Conservation (phyloP, 2,329 filamentous ascomycete species). For the Didymella pomorum region DNA sequence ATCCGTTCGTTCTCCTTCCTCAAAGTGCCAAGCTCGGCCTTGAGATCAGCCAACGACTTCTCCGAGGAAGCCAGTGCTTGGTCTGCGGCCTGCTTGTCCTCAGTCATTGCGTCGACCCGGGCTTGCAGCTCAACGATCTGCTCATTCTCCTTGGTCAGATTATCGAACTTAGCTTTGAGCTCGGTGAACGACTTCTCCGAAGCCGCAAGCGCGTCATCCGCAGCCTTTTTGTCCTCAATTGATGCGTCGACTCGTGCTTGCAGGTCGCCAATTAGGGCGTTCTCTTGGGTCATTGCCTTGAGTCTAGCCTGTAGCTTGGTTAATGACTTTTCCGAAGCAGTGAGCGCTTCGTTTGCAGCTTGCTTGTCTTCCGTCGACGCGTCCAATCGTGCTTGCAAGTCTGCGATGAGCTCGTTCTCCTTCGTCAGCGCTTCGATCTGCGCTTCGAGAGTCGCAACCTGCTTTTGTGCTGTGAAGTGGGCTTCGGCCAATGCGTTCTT, state of each 20-base stretch:
- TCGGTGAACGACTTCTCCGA: constrained; percentile 20
- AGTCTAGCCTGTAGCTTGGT: constrained; percentile 32
- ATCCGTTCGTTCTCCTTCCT: constrained; percentile 20
- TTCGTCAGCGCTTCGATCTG: constrained; percentile 31
- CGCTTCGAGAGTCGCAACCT: constrained; percentile 35
- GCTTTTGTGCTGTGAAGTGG: constrained; percentile 31
- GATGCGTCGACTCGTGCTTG: constrained; percentile 25
- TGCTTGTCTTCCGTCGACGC: constrained; percentile 30
- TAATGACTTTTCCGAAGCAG: constrained; percentile 20
- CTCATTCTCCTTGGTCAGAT: constrained; percentile 27
- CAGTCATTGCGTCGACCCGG: constrained; percentile 23
- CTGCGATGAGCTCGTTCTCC: constrained; percentile 21
- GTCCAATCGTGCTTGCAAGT: constrained; percentile 26
- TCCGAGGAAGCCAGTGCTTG: constrained; percentile 31
- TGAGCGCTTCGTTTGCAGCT: constrained; percentile 31
- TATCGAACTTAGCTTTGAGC: constrained; percentile 23
- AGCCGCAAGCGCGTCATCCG: constrained; percentile 32
- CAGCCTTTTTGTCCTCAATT: constrained; percentile 30
- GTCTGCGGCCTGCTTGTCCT: constrained; percentile 31
- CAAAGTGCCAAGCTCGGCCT: constrained; percentile 31
- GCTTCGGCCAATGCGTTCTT: constrained; percentile 33
- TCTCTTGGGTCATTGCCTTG: constrained; percentile 30
- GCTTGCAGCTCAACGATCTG: constrained; percentile 22
- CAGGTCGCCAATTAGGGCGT: constrained; percentile 18
- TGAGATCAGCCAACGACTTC: constrained; percentile 26